Conservation (phyloP, 148 eudicot genomes). For the Fagopyrum homotropicum region DNA sequence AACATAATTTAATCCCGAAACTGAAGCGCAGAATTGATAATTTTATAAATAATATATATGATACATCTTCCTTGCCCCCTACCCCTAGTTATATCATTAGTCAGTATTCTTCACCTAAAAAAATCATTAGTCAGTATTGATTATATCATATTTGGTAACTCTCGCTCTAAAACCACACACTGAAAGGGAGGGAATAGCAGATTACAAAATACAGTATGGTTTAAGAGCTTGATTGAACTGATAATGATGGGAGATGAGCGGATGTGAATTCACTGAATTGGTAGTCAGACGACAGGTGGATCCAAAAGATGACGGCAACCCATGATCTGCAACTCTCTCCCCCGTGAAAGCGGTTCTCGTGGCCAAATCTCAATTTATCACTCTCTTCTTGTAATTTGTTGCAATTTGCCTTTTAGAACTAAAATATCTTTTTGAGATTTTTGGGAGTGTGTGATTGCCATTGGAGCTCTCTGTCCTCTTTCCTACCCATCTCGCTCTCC, state of each 20-base stretch:
- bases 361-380: too few relatives aligned
- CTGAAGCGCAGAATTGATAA: too few relatives aligned
- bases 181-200: too few relatives aligned
- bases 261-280: background rate
- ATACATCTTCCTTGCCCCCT: too few relatives aligned
- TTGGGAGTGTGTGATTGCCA: constrained; percentile 4
- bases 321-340: constrained; percentile 8
- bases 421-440: background rate
- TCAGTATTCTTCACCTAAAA: too few relatives aligned
- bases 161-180: too few relatives aligned
- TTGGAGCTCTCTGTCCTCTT: background rate
- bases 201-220: too few relatives aligned
- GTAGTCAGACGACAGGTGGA: background rate
- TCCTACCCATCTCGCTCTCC: background rate
- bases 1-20: too few relatives aligned
- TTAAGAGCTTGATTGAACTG: background rate
- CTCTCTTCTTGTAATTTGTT: constrained; percentile 3
- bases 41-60: too few relatives aligned
- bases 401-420: background rate
- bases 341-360: background rate
- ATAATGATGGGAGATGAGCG: background rate
- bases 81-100: too few relatives aligned
- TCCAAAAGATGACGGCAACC: background rate
- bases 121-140: too few relatives aligned
- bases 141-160: too few relatives aligned